A percentile compares a stretch with the other conserved stretches of the same genome.
Evolutionary conservation across 176 grass and related monocot species (phyloP).

Genomic region (Lolium perenne): DNA sequence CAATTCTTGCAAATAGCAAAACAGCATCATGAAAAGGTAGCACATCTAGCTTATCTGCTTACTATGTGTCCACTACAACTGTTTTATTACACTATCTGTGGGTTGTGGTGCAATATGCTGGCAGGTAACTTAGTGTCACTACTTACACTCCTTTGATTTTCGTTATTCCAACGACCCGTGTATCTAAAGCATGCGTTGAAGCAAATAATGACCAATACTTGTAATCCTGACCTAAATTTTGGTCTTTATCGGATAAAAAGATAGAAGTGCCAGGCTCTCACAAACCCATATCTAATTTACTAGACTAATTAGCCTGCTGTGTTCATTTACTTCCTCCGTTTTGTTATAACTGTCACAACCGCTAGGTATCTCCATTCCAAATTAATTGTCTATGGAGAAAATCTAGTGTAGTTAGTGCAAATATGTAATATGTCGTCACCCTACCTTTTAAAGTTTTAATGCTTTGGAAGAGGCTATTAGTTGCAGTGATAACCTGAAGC

Average conservation of each 20-base stretch:
- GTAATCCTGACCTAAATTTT: neutral
- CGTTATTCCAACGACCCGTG: neutral
- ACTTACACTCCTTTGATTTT: neutral
- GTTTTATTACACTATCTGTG: constrained; percentile 10
- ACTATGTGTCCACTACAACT: constrained; percentile 18
- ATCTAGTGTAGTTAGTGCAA: neutral
- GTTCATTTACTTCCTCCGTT: neutral
- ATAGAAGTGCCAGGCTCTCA: neutral
- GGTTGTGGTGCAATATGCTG: constrained; percentile 1
- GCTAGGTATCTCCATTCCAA: neutral
- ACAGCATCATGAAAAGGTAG: constrained; percentile 92
- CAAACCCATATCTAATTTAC: constrained; percentile 2
- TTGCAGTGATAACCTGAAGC: neutral
- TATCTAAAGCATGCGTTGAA: neutral
- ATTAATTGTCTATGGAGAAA: neutral
- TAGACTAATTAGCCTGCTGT: neutral
- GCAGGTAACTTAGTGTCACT: constrained; percentile 1
- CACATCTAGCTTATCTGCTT: constrained; percentile 36
- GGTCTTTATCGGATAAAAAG: neutral
- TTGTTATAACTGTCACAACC: neutral
- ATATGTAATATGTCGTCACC: neutral
- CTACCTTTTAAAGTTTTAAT: neutral
- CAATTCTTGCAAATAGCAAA: constrained; percentile 92
- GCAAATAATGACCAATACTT: neutral
- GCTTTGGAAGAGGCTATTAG: neutral